Base-by-base conservation (phyloP, 2,329 filamentous ascomycete species). In the Aspergillus uvarum region DNA sequence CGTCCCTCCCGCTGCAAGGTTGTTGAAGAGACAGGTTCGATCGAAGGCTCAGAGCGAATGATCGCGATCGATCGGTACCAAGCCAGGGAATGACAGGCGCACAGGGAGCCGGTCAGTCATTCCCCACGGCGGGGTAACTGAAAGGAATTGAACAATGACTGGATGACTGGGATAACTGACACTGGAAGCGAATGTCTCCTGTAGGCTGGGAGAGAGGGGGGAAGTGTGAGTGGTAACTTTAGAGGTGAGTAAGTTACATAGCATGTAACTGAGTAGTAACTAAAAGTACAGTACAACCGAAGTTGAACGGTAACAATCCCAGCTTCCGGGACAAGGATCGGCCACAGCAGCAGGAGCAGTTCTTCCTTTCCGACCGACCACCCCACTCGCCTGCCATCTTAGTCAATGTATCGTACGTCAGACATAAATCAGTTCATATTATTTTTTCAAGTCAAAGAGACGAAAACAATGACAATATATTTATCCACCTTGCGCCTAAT, bases 321-420 rank as follows among this genome's bases (percentile, higher is more conserved):
- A 64, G 59, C 47, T 58, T 59, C 60, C 59, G 54, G 63, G 61
- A 58, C 58, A 63, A 59, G 65, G 56, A 66, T 67, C 65, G 66
- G 55, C 38, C 64, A 53, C 32, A 66, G 56, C 26, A 29, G 26
- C 26, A 29, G 26, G 26, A 29, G 26, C 47, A 49, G 58, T 63
- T 65, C 62, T 60, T 59, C 55, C 58, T 47, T 54, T 59, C 56
- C 53, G 54, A 47, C 59, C 60, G 16, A n/a, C 56, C 58, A 59
- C 59, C 56, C 55, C 53, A 56, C 49, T 58, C 60, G 38, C 53
- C 50, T 55, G 42, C 16, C 26, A 53, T 61, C 48, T 55, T 51
- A 49, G 26, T 63, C 47, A 29, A 29, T 8, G 26, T 29, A 58
- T 32, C 48, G 31, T 61, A 49, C 51, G 44, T 58, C 54, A 53